A percentile compares a stretch with the other conserved stretches of the same genome.
These are phyloP conservation scores for Triangularia verruculosa DNA, from an alignment of 2,329 filamentous ascomycete genomes.

Conservation along the genomic window DNA sequence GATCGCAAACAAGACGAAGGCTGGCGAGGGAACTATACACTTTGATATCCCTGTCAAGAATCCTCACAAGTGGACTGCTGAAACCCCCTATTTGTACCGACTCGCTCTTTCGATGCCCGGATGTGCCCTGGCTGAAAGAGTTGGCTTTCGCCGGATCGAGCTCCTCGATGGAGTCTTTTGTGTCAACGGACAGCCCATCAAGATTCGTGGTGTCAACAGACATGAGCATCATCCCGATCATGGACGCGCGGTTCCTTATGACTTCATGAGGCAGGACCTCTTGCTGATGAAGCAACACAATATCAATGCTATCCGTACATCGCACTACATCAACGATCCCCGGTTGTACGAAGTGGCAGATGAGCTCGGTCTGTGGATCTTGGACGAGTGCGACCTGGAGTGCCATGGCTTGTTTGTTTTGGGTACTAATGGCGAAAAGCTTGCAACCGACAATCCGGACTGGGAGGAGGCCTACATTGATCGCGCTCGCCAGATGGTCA, in stretches of 20 bases:
- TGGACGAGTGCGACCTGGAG: slow-evolving; percentile 42
- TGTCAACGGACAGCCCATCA: slow-evolving; percentile 54
- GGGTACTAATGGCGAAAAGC: slow-evolving; percentile 41
- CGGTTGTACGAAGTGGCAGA: slow-evolving; percentile 51
- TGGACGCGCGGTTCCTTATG: slow-evolving; percentile 52
- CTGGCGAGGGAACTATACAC: slow-evolving; percentile 23
- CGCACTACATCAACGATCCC: slow-evolving; percentile 54
- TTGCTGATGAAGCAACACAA: slow-evolving; percentile 59
- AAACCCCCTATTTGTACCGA: slow-evolving; percentile 53
- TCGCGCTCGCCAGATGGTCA: slow-evolving; percentile 59
- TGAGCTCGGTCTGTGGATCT: slow-evolving; percentile 53
- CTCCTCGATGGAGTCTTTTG: slow-evolving; percentile 51
- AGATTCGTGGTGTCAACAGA: slow-evolving; percentile 55
- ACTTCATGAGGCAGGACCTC: slow-evolving; percentile 53
- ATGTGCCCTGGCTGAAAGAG: slow-evolving; percentile 41
- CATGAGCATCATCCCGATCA: slow-evolving; percentile 57
- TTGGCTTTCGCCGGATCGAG: slow-evolving; percentile 60
- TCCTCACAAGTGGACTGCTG: slow-evolving; percentile 57
- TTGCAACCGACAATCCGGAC: slow-evolving; percentile 53
- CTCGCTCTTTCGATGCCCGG: slow-evolving; percentile 27
- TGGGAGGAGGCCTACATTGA: slow-evolving; percentile 63
- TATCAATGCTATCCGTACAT: slow-evolving; percentile 58
- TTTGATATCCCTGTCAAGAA: slow-evolving; percentile 42
- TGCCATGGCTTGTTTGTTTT: slow-evolving; percentile 46
- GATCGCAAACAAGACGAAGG: slow-evolving; percentile 24